phyloP scores from a whole-genome alignment of 2,329 filamentous ascomycete genomes.

The Sclerotinia sclerotiorum region DNA sequence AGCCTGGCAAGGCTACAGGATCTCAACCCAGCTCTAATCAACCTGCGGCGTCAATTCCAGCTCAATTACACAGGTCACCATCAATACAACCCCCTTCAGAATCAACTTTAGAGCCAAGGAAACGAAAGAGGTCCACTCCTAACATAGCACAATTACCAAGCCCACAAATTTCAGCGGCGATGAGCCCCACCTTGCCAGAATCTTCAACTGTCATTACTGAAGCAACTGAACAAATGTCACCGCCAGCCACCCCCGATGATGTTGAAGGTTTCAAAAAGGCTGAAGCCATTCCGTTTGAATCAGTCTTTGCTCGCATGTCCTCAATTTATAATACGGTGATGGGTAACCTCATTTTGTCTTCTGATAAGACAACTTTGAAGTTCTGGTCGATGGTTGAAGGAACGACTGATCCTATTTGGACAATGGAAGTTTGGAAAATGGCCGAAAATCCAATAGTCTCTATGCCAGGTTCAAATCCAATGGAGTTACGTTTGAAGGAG shows the following conservation, averaged over 20 bases:
- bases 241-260: neutral
- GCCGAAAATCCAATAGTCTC: slow-evolving; percentile 35
- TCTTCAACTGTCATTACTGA: neutral
- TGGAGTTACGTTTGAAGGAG: slow-evolving; percentile 36
- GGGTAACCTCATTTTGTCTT: slow-evolving; percentile 37
- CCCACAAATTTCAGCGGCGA: neutral
- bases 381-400: slow-evolving; percentile 30
- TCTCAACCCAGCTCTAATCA: neutral
- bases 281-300: slow-evolving; percentile 26
- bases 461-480: slow-evolving; percentile 36
- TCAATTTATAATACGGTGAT: slow-evolving; percentile 30
- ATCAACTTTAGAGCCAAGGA: neutral
- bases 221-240: neutral
- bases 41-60: neutral
- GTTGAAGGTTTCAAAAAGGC: slow-evolving; percentile 23
- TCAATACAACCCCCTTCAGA: neutral
- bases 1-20: neutral
- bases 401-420: slow-evolving; percentile 26
- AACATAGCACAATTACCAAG: neutral
- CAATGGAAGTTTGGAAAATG: slow-evolving; percentile 30
- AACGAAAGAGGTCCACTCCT: neutral
- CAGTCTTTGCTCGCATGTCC: slow-evolving; percentile 28
- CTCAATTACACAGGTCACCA: neutral
- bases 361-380: slow-evolving; percentile 31
- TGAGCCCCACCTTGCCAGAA: neutral